A percentile compares a stretch with the other conserved stretches of the same genome.
Evolutionary conservation across 2,329 filamentous ascomycete genomes (phyloP).

Genomic region (Karstenula rhodostoma): DNA sequence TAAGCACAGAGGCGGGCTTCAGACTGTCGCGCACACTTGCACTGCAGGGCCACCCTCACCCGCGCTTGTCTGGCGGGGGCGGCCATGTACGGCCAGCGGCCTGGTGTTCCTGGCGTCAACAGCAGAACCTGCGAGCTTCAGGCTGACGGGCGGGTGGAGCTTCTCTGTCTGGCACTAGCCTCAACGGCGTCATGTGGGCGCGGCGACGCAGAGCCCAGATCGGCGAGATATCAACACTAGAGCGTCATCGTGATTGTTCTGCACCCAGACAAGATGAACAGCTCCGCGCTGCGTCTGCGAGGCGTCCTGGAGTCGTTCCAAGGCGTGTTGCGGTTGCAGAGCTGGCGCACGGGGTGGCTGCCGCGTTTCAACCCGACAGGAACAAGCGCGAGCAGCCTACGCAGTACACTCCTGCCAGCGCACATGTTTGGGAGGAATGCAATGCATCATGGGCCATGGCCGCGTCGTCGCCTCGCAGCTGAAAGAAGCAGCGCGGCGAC

Average conservation of each 20-base stretch:
- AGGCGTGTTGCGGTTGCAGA: neutral
- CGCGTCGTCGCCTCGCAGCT: neutral
- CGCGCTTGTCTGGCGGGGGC: neutral
- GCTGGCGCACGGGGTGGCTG: neutral
- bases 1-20: neutral
- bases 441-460: neutral
- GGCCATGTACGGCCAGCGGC: neutral
- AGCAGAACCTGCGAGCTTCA: neutral
- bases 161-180: neutral
- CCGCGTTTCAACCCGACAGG: neutral
- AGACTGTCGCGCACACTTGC: neutral
- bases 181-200: constrained; percentile 7
- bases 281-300: neutral
- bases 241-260: neutral
- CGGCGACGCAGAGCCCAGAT: constrained; percentile 4
- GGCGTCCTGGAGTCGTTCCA: neutral
- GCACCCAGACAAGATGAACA: neutral
- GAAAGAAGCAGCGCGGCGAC: neutral
- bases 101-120: neutral
- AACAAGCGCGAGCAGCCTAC: neutral
- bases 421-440: neutral
- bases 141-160: neutral
- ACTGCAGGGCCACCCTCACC: neutral
- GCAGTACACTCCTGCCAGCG: neutral
- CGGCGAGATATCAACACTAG: neutral